Evolutionary conservation across 2,329 filamentous ascomycete genomes (phyloP).

Genomic region (Pseudopyrenochaeta lycopersici): DNA sequence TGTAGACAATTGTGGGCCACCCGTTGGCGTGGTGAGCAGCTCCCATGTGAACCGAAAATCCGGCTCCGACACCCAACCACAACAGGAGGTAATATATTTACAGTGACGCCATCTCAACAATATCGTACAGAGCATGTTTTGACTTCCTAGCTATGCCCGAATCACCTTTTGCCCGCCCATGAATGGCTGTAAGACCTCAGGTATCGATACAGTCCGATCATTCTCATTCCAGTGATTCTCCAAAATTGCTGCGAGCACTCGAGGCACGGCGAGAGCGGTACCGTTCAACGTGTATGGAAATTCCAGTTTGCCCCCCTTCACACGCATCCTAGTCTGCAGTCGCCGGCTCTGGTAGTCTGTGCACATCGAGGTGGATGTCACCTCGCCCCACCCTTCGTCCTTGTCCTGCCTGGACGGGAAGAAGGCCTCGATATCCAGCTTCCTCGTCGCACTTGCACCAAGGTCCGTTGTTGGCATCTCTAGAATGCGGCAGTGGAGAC

Average conservation of each 20-base stretch:
- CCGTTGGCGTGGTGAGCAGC: conserved; percentile 1
- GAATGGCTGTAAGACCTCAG: conserved; percentile 80
- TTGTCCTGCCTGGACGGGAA: conserved; percentile 80
- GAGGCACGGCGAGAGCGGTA: conserved; percentile 88
- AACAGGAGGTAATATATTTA: conserved; percentile 14
- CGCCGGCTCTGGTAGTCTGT: conserved; percentile 93
- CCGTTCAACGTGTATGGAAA: conserved; percentile 95
- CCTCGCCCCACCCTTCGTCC: conserved; percentile 86
- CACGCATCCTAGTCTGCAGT: conserved; percentile 76
- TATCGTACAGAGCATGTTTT: conserved; percentile 2
- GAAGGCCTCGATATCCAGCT: conserved; percentile 92
- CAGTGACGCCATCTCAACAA: conserved; percentile 4
- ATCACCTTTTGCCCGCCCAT: conserved; percentile 69
- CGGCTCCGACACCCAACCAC: conserved; percentile 10
- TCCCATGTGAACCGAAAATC: neutral
- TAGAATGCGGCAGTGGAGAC: conserved; percentile 84
- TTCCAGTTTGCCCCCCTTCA: conserved; percentile 61
- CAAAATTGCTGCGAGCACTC: conserved; percentile 86
- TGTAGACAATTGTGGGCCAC: conserved; percentile 15
- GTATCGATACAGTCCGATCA: conserved; percentile 73
- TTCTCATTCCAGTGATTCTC: conserved; percentile 89
- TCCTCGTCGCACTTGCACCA: conserved; percentile 85
- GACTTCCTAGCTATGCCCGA: conserved; percentile 25
- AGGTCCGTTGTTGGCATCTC: conserved; percentile 93
- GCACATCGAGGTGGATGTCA: conserved; percentile 89